Percentiles rank a stretch among this genome's conserved stretches.
Evolutionary conservation across 306 rosid species (phyloP).

Genomic region (Sicyos edulis): DNA sequence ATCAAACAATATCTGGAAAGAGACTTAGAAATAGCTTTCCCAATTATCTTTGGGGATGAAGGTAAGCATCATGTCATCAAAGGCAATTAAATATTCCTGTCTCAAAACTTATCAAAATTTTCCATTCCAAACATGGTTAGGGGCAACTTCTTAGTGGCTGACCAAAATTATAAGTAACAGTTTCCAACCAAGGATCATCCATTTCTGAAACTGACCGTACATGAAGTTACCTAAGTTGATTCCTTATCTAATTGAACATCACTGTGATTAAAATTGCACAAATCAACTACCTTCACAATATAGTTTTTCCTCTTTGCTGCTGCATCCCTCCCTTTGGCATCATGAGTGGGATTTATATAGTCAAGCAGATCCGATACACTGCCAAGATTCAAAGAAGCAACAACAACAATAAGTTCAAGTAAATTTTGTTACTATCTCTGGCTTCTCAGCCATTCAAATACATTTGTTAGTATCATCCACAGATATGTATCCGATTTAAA

Average conservation of each 20-base stretch:
- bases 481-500: not conserved
- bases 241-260: slow-evolving; percentile 7
- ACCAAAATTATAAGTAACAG: not conserved
- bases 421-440: not conserved
- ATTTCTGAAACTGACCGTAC: not conserved
- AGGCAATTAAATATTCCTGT: not conserved
- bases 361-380: slow-evolving; percentile 98
- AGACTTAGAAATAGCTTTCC: not conserved
- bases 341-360: slow-evolving; percentile 80
- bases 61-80: not conserved
- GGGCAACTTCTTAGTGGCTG: not conserved
- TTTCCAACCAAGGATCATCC: slow-evolving; percentile 8
- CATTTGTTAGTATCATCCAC: not conserved
- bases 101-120: not conserved
- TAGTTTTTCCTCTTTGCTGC: slow-evolving; percentile 68
- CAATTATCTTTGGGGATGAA: not conserved
- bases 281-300: slow-evolving; percentile 45
- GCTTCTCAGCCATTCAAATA: not conserved
- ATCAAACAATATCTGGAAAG: not conserved
- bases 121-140: not conserved
- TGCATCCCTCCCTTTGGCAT: slow-evolving; percentile 63
- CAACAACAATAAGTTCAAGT: not conserved
- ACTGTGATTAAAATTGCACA: not conserved
- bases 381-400: slow-evolving; percentile 28
- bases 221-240: slow-evolving; percentile 7